Base-by-base conservation (phyloP, 2,329 filamentous ascomycete genomes). In the Penicillium sp. region DNA sequence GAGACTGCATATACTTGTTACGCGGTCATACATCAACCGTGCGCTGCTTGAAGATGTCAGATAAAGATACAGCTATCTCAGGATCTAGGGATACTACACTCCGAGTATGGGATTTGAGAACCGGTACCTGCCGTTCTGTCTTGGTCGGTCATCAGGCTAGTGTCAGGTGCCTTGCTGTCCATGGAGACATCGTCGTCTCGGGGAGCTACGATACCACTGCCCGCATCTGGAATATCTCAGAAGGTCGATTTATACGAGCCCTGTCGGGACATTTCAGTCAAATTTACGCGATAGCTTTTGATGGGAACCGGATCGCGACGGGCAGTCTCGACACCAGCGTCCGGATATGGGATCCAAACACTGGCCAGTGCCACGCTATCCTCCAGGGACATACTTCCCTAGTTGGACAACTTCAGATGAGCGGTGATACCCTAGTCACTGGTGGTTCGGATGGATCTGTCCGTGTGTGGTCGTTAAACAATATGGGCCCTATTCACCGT, bases 241-340 rank as follows among this genome's bases (percentile, higher is more conserved):
- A 97, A 78, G 95, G 95, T 31, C 89, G 92, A 65, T 99, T 95
- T 76, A 82, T 98, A 58, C 90, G 94, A 68, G 97, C 93, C 0
- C 84, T 99, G 45, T 89, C 90, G 49, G 95, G 95, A 0, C 95
- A 99, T 78, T 99, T 97, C 79, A 98, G 94, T 75, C 95, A 99
- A 75, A 99, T 99, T 62, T 99, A 99, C 75, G 95, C 95, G 21
- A 96, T 99, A 74, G 95, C 95, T 1, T 99, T 98, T 78, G 95
- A 99, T 75, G 95, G 95, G 45, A 89, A 90, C 69, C 87, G 93
- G 66, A 93, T 99, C 61, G 94, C 96, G 41, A 99, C 95, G 9
- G 95, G 95, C 56, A 97, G 93, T 76, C 82, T 99, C 64, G 95
- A 99, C 78, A 99, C 95, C 3, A 97, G 94, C 70, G 94, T 99